These are phyloP conservation scores for Monosporascus sp. DNA, from an alignment of 2,329 filamentous ascomycete genomes.

Conservation along the genomic window DNA sequence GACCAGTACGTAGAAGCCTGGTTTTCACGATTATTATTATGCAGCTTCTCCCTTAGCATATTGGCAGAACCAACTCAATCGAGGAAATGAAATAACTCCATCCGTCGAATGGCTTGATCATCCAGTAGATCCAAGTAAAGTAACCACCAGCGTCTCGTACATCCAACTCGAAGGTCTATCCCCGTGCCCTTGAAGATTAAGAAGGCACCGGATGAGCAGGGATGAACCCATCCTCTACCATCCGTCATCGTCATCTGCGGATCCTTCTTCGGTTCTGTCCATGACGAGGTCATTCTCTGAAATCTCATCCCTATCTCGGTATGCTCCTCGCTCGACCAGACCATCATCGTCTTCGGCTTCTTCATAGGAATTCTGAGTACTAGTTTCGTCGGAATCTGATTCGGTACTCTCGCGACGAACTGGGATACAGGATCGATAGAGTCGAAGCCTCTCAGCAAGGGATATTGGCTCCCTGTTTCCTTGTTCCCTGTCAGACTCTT, in stretches of 20 bases:
- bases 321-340: conserved; percentile 8
- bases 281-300: background rate
- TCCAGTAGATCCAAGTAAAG: too few relatives aligned
- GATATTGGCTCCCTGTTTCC: conserved; percentile 10
- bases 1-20: too few relatives aligned
- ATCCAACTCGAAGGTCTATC: background rate
- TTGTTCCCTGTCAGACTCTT: conserved; percentile 3
- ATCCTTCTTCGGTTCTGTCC: conserved; percentile 7
- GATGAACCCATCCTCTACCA: background rate
- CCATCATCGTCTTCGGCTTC: conserved; percentile 10
- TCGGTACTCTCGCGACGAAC: conserved; percentile 6
- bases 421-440: conserved; percentile 13
- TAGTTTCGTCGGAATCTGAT: conserved; percentile 2
- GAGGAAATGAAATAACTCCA: too few relatives aligned
- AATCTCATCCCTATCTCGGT: background rate
- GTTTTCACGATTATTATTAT: too few relatives aligned
- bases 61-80: too few relatives aligned
- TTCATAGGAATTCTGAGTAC: background rate
- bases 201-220: background rate
- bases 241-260: conserved; percentile 6
- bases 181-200: background rate
- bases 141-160: background rate
- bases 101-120: too few relatives aligned
- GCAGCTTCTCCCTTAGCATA: too few relatives aligned
- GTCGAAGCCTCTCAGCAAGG: conserved; percentile 13